Percentiles rank a stretch among this genome's conserved stretches.
phyloP scores from a whole-genome alignment of 345 rosid species.

The Isatis tinctoria region DNA sequence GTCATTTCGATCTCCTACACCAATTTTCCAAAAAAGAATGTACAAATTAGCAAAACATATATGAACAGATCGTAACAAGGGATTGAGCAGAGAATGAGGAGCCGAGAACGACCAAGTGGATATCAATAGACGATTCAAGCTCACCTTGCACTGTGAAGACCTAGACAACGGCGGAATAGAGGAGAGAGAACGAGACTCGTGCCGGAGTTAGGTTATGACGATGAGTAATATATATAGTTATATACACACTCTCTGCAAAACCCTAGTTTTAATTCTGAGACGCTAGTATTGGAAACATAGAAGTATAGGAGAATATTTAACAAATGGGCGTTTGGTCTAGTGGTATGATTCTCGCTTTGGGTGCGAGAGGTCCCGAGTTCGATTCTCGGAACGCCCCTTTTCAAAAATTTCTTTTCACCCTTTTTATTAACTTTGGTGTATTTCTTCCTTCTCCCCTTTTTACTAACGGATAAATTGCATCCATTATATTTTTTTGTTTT shows the following conservation, averaged over 20 bases:
- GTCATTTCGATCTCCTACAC: slow-evolving; percentile 43
- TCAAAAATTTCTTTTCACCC: slow-evolving; percentile 24
- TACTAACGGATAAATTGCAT: background rate
- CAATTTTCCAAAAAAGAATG: background rate
- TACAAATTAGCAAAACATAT: background rate
- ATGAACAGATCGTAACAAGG: background rate
- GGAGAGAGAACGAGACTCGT: slow-evolving; percentile 22
- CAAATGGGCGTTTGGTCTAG: slow-evolving; percentile 73
- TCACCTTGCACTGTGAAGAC: slow-evolving; percentile 6
- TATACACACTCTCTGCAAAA: slow-evolving; percentile 15
- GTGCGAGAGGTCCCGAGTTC: slow-evolving; percentile 90
- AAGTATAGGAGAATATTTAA: accelerated
- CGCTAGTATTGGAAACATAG: accelerated
- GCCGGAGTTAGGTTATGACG: slow-evolving; percentile 3
- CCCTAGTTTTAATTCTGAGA: slow-evolving; percentile 16
- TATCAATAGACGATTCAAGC: background rate
- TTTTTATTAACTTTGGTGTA: background rate
- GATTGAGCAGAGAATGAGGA: background rate
- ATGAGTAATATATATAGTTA: slow-evolving; percentile 3
- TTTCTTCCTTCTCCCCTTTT: background rate
- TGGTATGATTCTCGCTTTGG: slow-evolving; percentile 94
- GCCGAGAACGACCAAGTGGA: background rate
- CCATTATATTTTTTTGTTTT: background rate
- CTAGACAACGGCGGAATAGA: slow-evolving; percentile 7
- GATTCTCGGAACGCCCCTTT: slow-evolving; percentile 71